Conservation (phyloP, 2,329 filamentous ascomycete species). For the Cladobotryum mycophilum region DNA sequence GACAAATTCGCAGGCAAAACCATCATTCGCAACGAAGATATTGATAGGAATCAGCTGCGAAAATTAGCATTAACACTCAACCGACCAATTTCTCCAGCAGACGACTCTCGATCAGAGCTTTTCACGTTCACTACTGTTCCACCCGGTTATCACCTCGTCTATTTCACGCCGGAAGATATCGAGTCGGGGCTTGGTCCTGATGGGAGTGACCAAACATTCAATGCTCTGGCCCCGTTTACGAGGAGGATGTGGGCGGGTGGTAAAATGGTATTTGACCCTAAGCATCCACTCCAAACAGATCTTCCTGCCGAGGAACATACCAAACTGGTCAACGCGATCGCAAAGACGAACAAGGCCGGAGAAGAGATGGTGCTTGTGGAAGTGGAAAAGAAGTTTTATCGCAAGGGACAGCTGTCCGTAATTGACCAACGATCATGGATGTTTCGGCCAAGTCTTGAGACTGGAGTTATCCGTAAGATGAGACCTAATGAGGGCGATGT, state of each 20-base stretch:
- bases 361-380: slow-evolving; percentile 60
- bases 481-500: slow-evolving; percentile 10
- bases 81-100: slow-evolving; percentile 36
- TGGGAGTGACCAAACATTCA: slow-evolving; percentile 56
- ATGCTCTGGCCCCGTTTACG: slow-evolving; percentile 53
- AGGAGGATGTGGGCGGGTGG: slow-evolving; percentile 64
- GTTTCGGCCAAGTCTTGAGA: slow-evolving; percentile 33
- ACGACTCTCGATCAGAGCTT: slow-evolving; percentile 27
- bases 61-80: slow-evolving; percentile 54
- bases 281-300: slow-evolving; percentile 40
- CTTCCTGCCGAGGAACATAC: slow-evolving; percentile 52
- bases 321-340: slow-evolving; percentile 43
- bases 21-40: slow-evolving; percentile 35
- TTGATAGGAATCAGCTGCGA: slow-evolving; percentile 59
- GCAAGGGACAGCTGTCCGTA: slow-evolving; percentile 43
- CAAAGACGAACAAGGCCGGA: slow-evolving; percentile 49
- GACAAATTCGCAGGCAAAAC: slow-evolving; percentile 24
- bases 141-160: slow-evolving; percentile 55
- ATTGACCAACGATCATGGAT: slow-evolving; percentile 50
- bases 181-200: slow-evolving; percentile 51
- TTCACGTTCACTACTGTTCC: slow-evolving; percentile 44
- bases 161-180: slow-evolving; percentile 53
- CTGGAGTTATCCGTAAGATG: not conserved
- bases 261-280: slow-evolving; percentile 32
- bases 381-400: slow-evolving; percentile 54